Evolutionary conservation across 2,329 filamentous ascomycete species (phyloP).

Genomic region (Ceratocystiopsis minuta): DNA sequence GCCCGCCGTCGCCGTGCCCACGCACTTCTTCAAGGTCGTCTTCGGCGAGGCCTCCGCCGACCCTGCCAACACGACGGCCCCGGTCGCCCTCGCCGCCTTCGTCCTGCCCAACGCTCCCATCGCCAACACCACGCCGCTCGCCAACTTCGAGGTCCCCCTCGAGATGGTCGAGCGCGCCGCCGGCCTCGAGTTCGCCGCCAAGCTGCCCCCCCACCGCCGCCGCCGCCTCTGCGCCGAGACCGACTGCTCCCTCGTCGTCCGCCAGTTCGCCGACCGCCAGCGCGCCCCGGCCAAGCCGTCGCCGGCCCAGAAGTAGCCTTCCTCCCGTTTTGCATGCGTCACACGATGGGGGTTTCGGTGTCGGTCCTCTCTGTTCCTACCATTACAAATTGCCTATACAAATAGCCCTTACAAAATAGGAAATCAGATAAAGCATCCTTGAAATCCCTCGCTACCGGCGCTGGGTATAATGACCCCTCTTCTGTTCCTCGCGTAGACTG

Average conservation of each 20-base stretch:
- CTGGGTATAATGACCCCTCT: slow-evolving; percentile 41
- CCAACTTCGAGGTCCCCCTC: slow-evolving; percentile 86
- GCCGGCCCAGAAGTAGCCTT: slow-evolving; percentile 8
- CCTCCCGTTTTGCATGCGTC: too few species aligned
- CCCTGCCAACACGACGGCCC: slow-evolving; percentile 29
- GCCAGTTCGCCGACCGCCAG: slow-evolving; percentile 52
- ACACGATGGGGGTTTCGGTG: not conserved
- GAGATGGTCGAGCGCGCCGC: slow-evolving; percentile 85
- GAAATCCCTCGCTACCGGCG: slow-evolving; percentile 18
- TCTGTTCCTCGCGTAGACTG: slow-evolving; percentile 61
- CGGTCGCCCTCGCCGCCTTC: slow-evolving; percentile 82
- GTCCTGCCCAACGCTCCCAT: slow-evolving; percentile 87
- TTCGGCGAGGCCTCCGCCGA: slow-evolving; percentile 69
- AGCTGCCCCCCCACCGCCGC: slow-evolving; percentile 55
- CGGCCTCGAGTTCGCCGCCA: slow-evolving; percentile 74
- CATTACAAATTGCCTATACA: too few species aligned
- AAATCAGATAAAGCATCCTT: not conserved
- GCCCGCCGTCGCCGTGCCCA: slow-evolving; percentile 87
- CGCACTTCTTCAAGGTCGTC: slow-evolving; percentile 98
- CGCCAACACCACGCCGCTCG: slow-evolving; percentile 67
- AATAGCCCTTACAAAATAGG: too few species aligned
- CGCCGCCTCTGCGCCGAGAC: slow-evolving; percentile 73
- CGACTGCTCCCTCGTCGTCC: slow-evolving; percentile 66
- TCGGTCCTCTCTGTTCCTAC: too few species aligned
- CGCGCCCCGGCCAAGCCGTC: slow-evolving; percentile 34